Evolutionary conservation across 169 alveolate genomes (phyloP).

Genomic region (Plasmodium inui): DNA sequence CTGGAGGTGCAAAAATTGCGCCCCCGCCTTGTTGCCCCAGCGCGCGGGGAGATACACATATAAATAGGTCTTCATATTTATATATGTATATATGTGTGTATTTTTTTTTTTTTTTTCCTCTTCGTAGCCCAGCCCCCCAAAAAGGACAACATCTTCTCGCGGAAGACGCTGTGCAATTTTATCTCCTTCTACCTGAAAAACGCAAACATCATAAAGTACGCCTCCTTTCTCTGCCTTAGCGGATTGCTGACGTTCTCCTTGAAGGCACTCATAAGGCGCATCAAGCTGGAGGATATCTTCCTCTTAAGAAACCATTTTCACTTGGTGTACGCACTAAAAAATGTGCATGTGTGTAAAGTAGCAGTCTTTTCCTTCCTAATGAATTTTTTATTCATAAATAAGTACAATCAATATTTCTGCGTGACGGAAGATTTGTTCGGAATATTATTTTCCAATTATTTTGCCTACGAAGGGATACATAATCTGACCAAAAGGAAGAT

Average conservation of each 20-base stretch:
- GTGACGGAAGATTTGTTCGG: slow-evolving; percentile 39
- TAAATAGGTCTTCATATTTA: background rate
- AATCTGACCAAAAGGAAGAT: slow-evolving; percentile 23
- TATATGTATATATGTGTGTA: background rate
- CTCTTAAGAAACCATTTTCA: slow-evolving; percentile 8
- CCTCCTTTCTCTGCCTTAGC: slow-evolving; percentile 29
- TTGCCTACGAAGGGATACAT: slow-evolving; percentile 37
- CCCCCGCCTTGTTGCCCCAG: too few species aligned
- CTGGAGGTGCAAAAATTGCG: too few species aligned
- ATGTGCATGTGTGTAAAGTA: slow-evolving; percentile 23
- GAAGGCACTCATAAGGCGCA: slow-evolving; percentile 5
- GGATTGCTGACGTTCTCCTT: slow-evolving; percentile 10
- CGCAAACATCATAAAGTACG: slow-evolving; percentile 22
- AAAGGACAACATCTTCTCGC: slow-evolving; percentile 75
- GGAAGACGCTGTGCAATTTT: slow-evolving; percentile 68
- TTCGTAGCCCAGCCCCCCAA: slow-evolving; percentile 76
- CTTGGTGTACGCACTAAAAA: slow-evolving; percentile 17
- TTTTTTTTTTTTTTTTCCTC: background rate
- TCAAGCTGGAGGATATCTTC: slow-evolving; percentile 17
- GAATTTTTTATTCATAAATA: slow-evolving; percentile 29
- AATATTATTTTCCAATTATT: slow-evolving; percentile 21
- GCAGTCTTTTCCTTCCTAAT: slow-evolving; percentile 27
- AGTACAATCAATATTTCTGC: slow-evolving; percentile 63
- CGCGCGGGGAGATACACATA: background rate
- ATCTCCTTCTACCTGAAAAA: slow-evolving; percentile 53